Evolutionary conservation across 176 grass and related monocot genomes (phyloP), one percentile per base, ranked within the genome.

Genomic region (Puccinellia tenuiflora): DNA sequence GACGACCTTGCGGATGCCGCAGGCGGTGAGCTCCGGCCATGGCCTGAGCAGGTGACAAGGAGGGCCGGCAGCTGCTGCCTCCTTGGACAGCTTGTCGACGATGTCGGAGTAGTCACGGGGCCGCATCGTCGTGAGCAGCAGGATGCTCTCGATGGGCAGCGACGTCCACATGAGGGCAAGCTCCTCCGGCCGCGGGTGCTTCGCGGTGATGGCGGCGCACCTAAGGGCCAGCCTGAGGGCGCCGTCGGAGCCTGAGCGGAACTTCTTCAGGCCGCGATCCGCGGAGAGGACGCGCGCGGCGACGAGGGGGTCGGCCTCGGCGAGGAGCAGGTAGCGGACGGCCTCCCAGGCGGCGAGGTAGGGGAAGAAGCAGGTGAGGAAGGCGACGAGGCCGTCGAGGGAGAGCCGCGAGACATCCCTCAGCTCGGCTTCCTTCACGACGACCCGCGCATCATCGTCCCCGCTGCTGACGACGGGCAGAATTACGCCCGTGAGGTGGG

Each of bases 351-450:
- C 66, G 33, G 20, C 66, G 34, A 68, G 66, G 66, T 68, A 68
- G 11, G 66, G 66, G 66, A 68, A 68, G 66, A 68, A 68, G 66
- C 66, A 68, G 34, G 66, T 68, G 66, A 68, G 66, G 66, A 68
- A 68, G 35, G 35, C 10, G 66, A 68, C 66, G 66, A 68, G 66
- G 35, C 66, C 35, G 66, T 38, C 64, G 0, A 68, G 64, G 33
- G 33, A 67, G 33, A 33, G 64, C 64, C 33, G 64, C 64, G 18
- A 18, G 0, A 38, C 5, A 18, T 67, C 33, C 66, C 21, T 3
- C 21, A 69, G 10, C 35, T 40, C 1, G 57, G 57, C 12, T 12
- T 25, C n/a, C 1, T 6, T 5, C 11, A 25, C 0, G 57, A 0
- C 57, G 57, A 0, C 25, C 24, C 10, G 22, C 24, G 2, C 55